A percentile compares a stretch with the other conserved stretches of the same genome.
Evolutionary conservation across 2,329 filamentous ascomycete species (phyloP).

Genomic region (Huntiella moniliformis): DNA sequence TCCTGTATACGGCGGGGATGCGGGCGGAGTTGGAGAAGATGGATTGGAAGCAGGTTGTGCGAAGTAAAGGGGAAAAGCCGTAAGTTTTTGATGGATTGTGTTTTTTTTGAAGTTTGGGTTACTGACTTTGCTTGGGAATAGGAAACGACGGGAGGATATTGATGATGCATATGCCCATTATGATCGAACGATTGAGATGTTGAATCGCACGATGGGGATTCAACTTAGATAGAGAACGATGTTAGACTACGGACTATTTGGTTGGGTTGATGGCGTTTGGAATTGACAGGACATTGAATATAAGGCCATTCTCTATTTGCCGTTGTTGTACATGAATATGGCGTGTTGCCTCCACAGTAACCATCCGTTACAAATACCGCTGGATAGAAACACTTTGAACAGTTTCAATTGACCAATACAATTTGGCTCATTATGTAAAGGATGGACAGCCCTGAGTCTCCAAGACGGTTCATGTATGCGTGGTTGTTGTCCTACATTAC

Average conservation of each 20-base stretch:
- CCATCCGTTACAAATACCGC: too few species aligned
- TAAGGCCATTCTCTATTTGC: too few species aligned
- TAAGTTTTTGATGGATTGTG: background rate
- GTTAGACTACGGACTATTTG: background rate
- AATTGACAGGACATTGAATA: too few species aligned
- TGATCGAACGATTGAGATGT: conserved; percentile 50
- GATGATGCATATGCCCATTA: conserved; percentile 36
- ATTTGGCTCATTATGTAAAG: too few species aligned
- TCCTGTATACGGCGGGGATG: conserved; percentile 33
- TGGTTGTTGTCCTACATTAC: too few species aligned
- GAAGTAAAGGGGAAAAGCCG: conserved; percentile 11
- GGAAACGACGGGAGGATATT: background rate
- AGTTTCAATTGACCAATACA: too few species aligned
- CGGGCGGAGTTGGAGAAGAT: conserved; percentile 16
- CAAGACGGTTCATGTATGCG: too few species aligned
- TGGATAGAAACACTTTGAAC: too few species aligned
- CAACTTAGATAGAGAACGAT: conserved; percentile 21
- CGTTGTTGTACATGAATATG: too few species aligned
- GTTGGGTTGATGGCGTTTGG: too few species aligned
- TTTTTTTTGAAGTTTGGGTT: conserved; percentile 11
- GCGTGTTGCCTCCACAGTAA: too few species aligned
- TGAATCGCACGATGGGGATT: conserved; percentile 54
- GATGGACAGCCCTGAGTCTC: too few species aligned
- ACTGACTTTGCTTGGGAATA: conserved; percentile 7
- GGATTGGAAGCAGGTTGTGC: conserved; percentile 12